Percentiles rank a stretch among this genome's conserved stretches.
Evolutionary conservation across 2,329 filamentous ascomycete genomes (phyloP).

Genomic region (Colletotrichum endophyticum): DNA sequence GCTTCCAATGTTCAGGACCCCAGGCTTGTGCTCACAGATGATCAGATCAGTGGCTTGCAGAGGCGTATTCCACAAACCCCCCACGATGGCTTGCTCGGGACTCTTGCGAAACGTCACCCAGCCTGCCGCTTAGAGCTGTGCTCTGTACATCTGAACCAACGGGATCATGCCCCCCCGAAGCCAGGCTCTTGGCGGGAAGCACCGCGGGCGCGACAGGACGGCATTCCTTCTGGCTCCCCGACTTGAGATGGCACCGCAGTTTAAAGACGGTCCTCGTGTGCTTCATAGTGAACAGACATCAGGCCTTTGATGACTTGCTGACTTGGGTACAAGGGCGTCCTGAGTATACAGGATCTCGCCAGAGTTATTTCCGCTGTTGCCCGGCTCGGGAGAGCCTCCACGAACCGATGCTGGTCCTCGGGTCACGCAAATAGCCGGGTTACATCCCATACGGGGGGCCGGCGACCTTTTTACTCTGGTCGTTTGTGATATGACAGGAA

Average conservation of each 20-base stretch:
- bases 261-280: background rate
- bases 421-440: background rate
- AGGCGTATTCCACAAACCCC: background rate
- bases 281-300: background rate
- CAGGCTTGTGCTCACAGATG: conserved; percentile 1
- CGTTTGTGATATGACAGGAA: background rate
- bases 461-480: background rate
- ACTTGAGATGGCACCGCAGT: background rate
- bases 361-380: background rate
- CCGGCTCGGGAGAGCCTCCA: background rate
- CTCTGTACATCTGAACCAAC: background rate
- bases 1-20: background rate
- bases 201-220: background rate
- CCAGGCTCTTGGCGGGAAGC: background rate
- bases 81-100: background rate
- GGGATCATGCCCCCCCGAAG: background rate
- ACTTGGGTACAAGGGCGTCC: background rate
- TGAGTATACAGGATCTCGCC: background rate
- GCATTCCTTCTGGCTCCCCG: background rate
- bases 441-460: background rate
- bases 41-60: conserved; percentile 6
- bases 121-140: background rate
- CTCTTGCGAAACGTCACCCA: background rate
- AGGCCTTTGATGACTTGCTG: background rate
- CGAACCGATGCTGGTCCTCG: background rate